Evolutionary conservation across 2,329 filamentous ascomycete species (phyloP), one percentile per base, ranked within the genome.

Genomic region (Dothideomycetes sp.): DNA sequence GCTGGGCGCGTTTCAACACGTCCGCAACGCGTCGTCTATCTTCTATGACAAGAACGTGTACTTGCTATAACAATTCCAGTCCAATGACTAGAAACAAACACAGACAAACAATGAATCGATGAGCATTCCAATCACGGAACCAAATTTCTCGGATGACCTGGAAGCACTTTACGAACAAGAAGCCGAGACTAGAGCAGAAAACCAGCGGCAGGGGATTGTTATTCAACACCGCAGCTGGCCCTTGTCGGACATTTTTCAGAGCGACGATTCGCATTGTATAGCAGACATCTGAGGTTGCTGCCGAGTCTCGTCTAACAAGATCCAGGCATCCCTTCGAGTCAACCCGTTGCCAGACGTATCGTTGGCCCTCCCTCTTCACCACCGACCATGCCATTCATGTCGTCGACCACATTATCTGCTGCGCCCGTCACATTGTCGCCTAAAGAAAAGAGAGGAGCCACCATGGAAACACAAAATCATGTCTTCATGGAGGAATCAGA

Each of bases 301-400:
- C 9, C 24, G 28, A 6, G 10, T 11, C 20, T 15, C 17, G 7
- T 20, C 5, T 36, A 30, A 37, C 5, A 42, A 9, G 8, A 13
- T 8, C 12, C 16, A 41, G 43, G 25, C 17, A 18, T 38, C 9
- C 35, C 35, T 22, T 25, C 25, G 18, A 29, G 35, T 12, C 31
- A 43, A 10, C 16, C 22, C 12, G 11, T 33, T 1, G 6, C 32
- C 16, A 32, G 24, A 16, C 19, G 33, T 19, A 46, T 50, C 10
- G 33, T 19, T 10, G 52, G 43, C 47, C 49, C 41, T 43, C 46
- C 40, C 34, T 66, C 64, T 1, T 70, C 67, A 19, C 64, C 66
- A 27, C 75, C 71, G n/a, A 73, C 70, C 41, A 82, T 82, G 76
- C 62, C 74, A 18, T 66, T 71, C 25, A 66, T 73, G 27, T 80